Conservation (phyloP, 345 rosid genomes). For the Brassica carinata region DNA sequence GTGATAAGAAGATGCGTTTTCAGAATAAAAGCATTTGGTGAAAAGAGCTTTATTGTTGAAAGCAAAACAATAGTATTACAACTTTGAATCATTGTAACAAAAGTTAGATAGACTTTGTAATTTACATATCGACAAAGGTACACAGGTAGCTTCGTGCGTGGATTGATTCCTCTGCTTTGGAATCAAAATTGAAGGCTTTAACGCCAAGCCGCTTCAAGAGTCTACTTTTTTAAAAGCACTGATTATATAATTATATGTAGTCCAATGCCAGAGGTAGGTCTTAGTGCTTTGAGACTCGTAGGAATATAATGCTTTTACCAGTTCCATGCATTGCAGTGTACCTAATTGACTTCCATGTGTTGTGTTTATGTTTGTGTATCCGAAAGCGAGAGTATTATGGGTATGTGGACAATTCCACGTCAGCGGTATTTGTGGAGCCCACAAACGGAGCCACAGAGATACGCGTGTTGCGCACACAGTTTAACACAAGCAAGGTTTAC, state of each 20-base stretch:
- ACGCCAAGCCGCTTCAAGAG: background rate
- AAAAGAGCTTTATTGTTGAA: background rate
- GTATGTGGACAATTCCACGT: conserved; percentile 23
- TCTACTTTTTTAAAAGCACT: background rate
- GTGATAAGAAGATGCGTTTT: background rate
- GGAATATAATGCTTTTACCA: background rate
- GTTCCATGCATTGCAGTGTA: background rate
- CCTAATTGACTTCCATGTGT: conserved; percentile 7
- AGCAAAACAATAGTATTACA: background rate
- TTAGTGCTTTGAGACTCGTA: background rate
- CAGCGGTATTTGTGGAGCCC: conserved; percentile 3
- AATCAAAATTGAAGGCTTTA: background rate
- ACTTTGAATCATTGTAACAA: background rate
- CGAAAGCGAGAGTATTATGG: background rate
- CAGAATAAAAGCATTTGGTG: conserved; percentile 7
- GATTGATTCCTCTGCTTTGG: background rate
- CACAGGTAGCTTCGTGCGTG: background rate
- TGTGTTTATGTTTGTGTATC: background rate
- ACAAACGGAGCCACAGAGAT: background rate
- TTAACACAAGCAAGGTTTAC: conserved; percentile 17
- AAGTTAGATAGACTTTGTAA: background rate
- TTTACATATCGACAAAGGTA: background rate
- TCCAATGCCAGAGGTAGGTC: background rate
- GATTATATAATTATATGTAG: background rate
- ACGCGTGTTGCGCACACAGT: conserved; percentile 30